These are phyloP conservation scores for Letharia columbiana DNA, from an alignment of 495 filamentous ascomycete genomes.

Conservation along the genomic window DNA sequence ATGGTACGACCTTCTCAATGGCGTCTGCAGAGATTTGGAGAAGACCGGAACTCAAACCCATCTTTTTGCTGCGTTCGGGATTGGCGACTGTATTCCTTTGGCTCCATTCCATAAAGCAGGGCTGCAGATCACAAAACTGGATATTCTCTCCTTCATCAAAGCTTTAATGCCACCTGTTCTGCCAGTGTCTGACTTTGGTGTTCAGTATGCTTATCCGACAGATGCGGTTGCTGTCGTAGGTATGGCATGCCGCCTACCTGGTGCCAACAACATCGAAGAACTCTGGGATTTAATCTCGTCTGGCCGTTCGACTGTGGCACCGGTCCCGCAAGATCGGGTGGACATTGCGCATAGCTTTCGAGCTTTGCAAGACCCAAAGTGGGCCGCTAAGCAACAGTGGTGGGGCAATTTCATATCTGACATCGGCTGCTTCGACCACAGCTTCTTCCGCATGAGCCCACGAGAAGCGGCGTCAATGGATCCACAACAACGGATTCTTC, in stretches of 20 bases:
- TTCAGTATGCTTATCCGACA: slow-evolving; percentile 8
- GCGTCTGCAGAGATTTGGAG: slow-evolving; percentile 24
- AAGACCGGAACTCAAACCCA: slow-evolving; percentile 13
- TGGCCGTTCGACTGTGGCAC: slow-evolving; percentile 17
- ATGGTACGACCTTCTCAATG: slow-evolving; percentile 28
- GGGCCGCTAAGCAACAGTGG: slow-evolving; percentile 10
- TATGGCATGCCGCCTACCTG: slow-evolving; percentile 36
- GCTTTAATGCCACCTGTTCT: slow-evolving; percentile 14
- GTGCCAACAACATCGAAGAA: slow-evolving; percentile 34
- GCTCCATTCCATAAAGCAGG: slow-evolving; percentile 26
- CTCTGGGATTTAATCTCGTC: slow-evolving; percentile 35
- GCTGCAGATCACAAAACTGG: slow-evolving; percentile 23
- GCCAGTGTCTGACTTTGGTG: slow-evolving; percentile 3
- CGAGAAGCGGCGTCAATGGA: slow-evolving; percentile 44
- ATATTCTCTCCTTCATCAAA: slow-evolving; percentile 15
- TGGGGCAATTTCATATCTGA: slow-evolving; percentile 42
- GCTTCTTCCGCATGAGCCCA: slow-evolving; percentile 43
- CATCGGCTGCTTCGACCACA: slow-evolving; percentile 41
- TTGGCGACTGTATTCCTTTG: slow-evolving; percentile 28
- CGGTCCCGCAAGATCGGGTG: slow-evolving; percentile 24
- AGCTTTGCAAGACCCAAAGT: slow-evolving; percentile 12
- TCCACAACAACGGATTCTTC: slow-evolving; percentile 43
- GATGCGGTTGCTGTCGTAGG: slow-evolving; percentile 35
- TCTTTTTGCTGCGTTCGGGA: slow-evolving; percentile 26
- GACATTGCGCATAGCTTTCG: slow-evolving; percentile 18